Evolutionary conservation across 257 asterid genomes (phyloP), one percentile per base, ranked within the genome.

Genomic region (Solanum lignicaule): DNA sequence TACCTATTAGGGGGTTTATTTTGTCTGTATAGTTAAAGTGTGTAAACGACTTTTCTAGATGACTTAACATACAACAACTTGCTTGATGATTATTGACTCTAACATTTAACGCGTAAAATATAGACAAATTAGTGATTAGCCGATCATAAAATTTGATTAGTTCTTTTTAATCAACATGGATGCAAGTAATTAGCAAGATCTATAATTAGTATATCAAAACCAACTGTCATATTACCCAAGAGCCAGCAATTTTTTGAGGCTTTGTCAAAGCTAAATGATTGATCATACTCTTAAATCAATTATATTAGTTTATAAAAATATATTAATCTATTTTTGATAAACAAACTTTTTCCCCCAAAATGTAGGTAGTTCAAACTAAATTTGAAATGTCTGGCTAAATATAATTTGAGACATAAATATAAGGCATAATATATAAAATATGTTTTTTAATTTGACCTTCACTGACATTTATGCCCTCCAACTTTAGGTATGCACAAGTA

Each of bases 401-500:
- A 39, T 39, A 39, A 39, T 11, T 41, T 41, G 15, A 41, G 48
- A 41, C 0, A 41, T 10, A 41, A 41, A 41, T 41, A 11, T 41
- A 41, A 41, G 48, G 48, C 15, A 43, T 43, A 43, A 43, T 43
- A 43, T 43, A 13, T 43, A 43, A 43, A 41, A 43, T 43, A 12
- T 43, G 6, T 43, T 13, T 4, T 43, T 1, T 43, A 43, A 43
- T 0, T 13, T 43, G 6, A 43, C 18, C 2, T 43, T 4, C 0
- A 1, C 16, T 43, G 55, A 13, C 2, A 43, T 43, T 43, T 43
- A 43, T 43, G 6, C 6, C 18, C 55, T 13, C 18, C 18, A 43
- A 43, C 0, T 12, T 43, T 43, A 0, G 0, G 2, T 43, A 13
- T 43, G 6, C 6, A 43, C 6, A 43, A 43, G 0, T 43, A 43